Base-by-base conservation (phyloP, 371 early-diverging fungal genomes). In the Haplosporangium sp. region DNA sequence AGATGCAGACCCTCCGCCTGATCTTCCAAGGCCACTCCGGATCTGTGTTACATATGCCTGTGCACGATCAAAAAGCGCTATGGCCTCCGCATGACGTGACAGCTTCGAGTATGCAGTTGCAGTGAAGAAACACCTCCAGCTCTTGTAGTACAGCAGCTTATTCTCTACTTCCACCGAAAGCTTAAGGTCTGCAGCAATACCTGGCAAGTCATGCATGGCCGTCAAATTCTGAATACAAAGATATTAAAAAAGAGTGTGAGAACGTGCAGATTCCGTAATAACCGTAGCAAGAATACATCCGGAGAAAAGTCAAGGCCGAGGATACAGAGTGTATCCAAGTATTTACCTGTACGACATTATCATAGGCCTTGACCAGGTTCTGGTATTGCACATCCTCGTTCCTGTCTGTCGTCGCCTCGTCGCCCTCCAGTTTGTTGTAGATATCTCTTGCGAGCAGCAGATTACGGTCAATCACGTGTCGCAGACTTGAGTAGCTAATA, bases 341-440 rank as follows among this genome's bases (percentile, higher is more conserved):
- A 57, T 62, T 36, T 84, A 90, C 92, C 89, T 91, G 87, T 21
- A 92, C 68, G 50, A 91, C 82, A 50, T 85, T 85, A 67, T 92
- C 92, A 59, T 88, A 89, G 9, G 90, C 73, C 58, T 89, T 87
- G 63, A 92, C 86, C n/a, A 86, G 64, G 23, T 94, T 90, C 60
- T 90, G 89, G 53, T 84, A 84, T 52, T 85, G 86, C 21, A 84
- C 84, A 64, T 81, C 73, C 14, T 65, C 57, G 29, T 73, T 80
- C 68, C 74, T 73, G 23, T 73, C 67, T 18, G 55, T 58, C 6
- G 59, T 38, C 51, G 63, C 62, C 54, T 63, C 62, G 5, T 69
- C 77, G 13, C 71, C 69, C 38, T 76, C 67, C 41, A 82, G 40
- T 52, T 65, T 74, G 45, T 70, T 60, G 57, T 81, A 64, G 21